phyloP scores from a whole-genome alignment of 768 basidiomycete genomes.

The Psilocybe cubensis region DNA sequence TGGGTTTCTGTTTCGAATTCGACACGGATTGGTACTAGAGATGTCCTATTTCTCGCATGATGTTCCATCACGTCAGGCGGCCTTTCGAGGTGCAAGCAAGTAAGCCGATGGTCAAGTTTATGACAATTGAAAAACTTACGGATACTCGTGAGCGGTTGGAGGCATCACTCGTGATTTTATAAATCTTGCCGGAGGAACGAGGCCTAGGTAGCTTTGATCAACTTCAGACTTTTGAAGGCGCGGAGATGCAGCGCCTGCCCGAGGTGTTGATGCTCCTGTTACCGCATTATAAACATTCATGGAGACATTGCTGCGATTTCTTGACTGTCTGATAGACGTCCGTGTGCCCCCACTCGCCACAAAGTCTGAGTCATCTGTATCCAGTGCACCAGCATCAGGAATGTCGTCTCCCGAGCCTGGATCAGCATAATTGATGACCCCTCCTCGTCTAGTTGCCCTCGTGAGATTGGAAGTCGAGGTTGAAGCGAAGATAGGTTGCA shows the following conservation, averaged over 20 bases:
- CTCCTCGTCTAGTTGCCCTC: slow-evolving; percentile 60
- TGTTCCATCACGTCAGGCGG: slow-evolving; percentile 63
- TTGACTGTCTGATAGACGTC: slow-evolving; percentile 54
- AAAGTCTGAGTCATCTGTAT: slow-evolving; percentile 87
- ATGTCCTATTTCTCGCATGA: slow-evolving; percentile 55
- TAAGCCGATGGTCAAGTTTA: background rate
- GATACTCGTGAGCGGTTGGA: slow-evolving; percentile 71
- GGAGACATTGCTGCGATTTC: slow-evolving; percentile 46
- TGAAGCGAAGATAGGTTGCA: slow-evolving; percentile 78
- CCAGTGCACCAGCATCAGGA: slow-evolving; percentile 79
- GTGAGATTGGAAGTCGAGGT: slow-evolving; percentile 42
- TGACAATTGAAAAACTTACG: slow-evolving; percentile 52
- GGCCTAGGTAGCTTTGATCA: slow-evolving; percentile 90
- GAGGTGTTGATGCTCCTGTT: slow-evolving; percentile 46
- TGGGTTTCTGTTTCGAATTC: slow-evolving; percentile 94
- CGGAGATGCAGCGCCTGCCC: slow-evolving; percentile 33
- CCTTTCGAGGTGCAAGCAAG: slow-evolving; percentile 39
- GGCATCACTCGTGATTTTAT: slow-evolving; percentile 62
- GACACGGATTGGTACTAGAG: slow-evolving; percentile 90
- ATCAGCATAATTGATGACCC: slow-evolving; percentile 86
- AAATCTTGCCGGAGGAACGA: slow-evolving; percentile 79
- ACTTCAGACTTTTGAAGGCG: slow-evolving; percentile 60
- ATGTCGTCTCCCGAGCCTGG: slow-evolving; percentile 83
- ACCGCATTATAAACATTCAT: slow-evolving; percentile 60
- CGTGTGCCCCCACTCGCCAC: slow-evolving; percentile 65